Evolutionary conservation across 768 basidiomycete genomes (phyloP).

Genomic region (Kwoniella newhampshirensis): DNA sequence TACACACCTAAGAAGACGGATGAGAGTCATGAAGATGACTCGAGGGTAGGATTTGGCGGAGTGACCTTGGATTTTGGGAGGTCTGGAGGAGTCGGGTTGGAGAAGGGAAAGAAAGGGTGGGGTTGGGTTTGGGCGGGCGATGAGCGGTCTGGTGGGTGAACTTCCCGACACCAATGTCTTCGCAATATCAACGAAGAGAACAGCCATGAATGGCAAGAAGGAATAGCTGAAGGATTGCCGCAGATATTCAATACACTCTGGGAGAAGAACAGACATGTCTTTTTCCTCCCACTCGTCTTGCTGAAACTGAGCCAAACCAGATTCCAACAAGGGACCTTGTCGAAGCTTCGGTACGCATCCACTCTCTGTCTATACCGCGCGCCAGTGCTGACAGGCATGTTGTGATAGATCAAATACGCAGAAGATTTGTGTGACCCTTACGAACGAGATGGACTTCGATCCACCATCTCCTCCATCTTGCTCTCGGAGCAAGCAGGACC

Average conservation of each 20-base stretch:
- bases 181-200: background rate
- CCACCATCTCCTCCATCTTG: slow-evolving; percentile 13
- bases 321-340: background rate
- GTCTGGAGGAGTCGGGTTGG: slow-evolving; percentile 26
- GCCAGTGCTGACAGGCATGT: background rate
- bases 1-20: background rate
- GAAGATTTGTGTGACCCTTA: slow-evolving; percentile 18
- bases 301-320: background rate
- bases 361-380: background rate
- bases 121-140: slow-evolving; percentile 29
- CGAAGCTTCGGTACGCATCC: slow-evolving; percentile 12
- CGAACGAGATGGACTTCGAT: slow-evolving; percentile 18
- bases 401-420: slow-evolving; percentile 9
- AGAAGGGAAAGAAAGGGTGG: slow-evolving; percentile 19
- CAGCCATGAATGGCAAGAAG: background rate
- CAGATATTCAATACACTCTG: slow-evolving; percentile 8
- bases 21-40: background rate
- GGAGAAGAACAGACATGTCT: slow-evolving; percentile 11
- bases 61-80: slow-evolving; percentile 30
- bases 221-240: background rate
- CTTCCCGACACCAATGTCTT: background rate
- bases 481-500: slow-evolving; percentile 8
- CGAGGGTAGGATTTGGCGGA: slow-evolving; percentile 16
- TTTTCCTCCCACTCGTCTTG: slow-evolving; percentile 16
- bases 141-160: slow-evolving; percentile 7